Evolutionary conservation across 805 yeast genomes (phyloP).

Genomic region (Candida khao-thaluensis): DNA sequence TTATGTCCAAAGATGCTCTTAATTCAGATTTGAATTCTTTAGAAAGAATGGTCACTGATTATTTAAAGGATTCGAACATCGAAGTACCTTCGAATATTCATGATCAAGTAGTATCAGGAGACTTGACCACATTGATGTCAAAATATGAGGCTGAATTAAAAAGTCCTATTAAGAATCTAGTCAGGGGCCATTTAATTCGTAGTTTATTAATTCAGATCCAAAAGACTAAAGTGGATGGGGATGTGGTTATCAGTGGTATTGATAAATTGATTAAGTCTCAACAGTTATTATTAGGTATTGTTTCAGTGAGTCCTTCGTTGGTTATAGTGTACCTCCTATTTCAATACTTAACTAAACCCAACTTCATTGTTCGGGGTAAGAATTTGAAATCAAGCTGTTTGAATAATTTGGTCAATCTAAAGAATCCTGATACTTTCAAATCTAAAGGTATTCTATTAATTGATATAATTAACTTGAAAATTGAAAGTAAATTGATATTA

Average conservation of each 20-base stretch:
- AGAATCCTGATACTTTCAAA: constrained; percentile 9
- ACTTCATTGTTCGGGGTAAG: constrained; percentile 29
- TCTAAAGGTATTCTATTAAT: constrained; percentile 17
- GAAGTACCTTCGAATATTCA: constrained; percentile 35
- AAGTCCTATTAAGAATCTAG: constrained; percentile 59
- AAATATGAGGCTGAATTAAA: constrained; percentile 76
- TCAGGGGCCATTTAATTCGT: constrained; percentile 72
- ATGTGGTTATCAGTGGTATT: constrained; percentile 84
- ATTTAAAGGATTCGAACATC: constrained; percentile 32
- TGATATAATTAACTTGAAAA: constrained; percentile 18
- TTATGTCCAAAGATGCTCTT: constrained; percentile 76
- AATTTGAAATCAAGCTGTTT: constrained; percentile 41
- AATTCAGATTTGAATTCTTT: constrained; percentile 75
- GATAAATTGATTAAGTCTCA: constrained; percentile 87
- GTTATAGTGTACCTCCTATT: constrained; percentile 51
- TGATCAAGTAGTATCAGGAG: constrained; percentile 63
- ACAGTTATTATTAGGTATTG: constrained; percentile 88
- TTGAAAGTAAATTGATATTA: constrained; percentile 15
- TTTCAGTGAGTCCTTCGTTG: constrained; percentile 82
- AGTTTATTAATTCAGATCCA: constrained; percentile 88
- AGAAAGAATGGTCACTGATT: constrained; percentile 85
- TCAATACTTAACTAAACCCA: constrained; percentile 37
- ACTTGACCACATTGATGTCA: constrained; percentile 74
- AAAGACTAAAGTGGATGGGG: constrained; percentile 94
- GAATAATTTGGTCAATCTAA: constrained; percentile 58